Evolutionary conservation across 2,329 filamentous ascomycete genomes (phyloP).

Genomic region (Onygenales sp.): DNA sequence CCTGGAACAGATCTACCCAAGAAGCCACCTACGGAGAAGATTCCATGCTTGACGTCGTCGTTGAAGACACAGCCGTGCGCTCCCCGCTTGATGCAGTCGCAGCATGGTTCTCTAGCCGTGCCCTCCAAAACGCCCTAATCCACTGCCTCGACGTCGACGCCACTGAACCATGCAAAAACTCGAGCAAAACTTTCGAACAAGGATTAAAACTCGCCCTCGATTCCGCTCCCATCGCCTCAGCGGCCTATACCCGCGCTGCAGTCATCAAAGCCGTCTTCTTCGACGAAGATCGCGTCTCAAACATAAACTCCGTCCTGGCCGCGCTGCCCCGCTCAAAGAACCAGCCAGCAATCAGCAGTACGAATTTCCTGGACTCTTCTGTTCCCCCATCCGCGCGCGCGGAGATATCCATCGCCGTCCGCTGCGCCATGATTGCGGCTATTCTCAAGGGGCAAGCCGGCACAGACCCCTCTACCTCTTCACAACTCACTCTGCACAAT

Average conservation of each 20-base stretch:
- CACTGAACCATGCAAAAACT: constrained; percentile 22
- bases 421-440: constrained; percentile 49
- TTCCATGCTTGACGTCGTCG: constrained; percentile 69
- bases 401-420: constrained; percentile 49
- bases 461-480: constrained; percentile 22
- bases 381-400: constrained; percentile 39
- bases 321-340: constrained; percentile 35
- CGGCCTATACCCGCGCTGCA: constrained; percentile 51
- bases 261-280: constrained; percentile 51
- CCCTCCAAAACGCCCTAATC: constrained; percentile 60
- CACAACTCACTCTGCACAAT: constrained; percentile 29
- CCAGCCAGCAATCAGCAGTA: constrained; percentile 19
- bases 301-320: constrained; percentile 45
- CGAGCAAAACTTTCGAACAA: constrained; percentile 35
- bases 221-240: constrained; percentile 68
- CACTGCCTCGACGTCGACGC: constrained; percentile 50
- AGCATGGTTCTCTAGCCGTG: constrained; percentile 76
- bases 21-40: constrained; percentile 55
- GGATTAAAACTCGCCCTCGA: constrained; percentile 61
- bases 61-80: constrained; percentile 74
- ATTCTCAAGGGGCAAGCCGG: constrained; percentile 34
- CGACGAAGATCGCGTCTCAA: constrained; percentile 41
- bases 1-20: constrained; percentile 72
- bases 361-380: constrained; percentile 45
- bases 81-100: constrained; percentile 84